Base-by-base conservation (phyloP, 257 asterid species). In the Jasminum sambac region DNA sequence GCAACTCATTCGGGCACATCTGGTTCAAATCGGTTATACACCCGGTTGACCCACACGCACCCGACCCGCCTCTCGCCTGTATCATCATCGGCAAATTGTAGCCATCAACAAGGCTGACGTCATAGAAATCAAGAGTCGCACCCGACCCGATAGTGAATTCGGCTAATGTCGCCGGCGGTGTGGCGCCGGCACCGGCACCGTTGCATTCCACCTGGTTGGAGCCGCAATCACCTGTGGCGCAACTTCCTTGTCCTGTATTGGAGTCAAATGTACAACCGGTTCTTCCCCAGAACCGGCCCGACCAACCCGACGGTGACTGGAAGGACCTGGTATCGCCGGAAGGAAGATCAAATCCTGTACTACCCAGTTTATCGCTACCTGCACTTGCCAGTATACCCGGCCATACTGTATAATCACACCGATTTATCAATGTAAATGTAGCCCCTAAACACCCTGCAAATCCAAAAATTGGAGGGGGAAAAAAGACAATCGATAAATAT, bases 201-300 rank as follows among this genome's bases (percentile, higher is more conserved):
- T 60, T 63, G 68, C 85, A 80, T 25, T 76, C 81, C 2, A 76
- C 21, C 13, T 48, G 66, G 59, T 76, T 76, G 59, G 84, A 76
- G 40, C 84, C 81, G 65, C 84, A 80, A 23, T 80, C 81, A 24
- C 66, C 85, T 2, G 85, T 81, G 44, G 57, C 57, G 65, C 85
- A 81, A 46, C 71, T 44, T 10, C 73, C 73, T 34, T 43, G 69
- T 24, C 76, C 76, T 11, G 80, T 65, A 52, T 50, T 43, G 34
- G 76, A 30, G 36, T 71, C 80, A 7, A 75, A 72, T 8, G 77
- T 48, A 43, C 84, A 80, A 1, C 73, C 64, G 41, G 84, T 80
- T 24, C 84, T 66, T 11, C 78, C 84, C 84, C 84, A 80, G 11
- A 80, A 68, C 42, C 84, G 76, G 9, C 84, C 84, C 19, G 81